Evolutionary conservation across 805 yeast species (phyloP).

Genomic region (Saccharomycopsis microspora): DNA sequence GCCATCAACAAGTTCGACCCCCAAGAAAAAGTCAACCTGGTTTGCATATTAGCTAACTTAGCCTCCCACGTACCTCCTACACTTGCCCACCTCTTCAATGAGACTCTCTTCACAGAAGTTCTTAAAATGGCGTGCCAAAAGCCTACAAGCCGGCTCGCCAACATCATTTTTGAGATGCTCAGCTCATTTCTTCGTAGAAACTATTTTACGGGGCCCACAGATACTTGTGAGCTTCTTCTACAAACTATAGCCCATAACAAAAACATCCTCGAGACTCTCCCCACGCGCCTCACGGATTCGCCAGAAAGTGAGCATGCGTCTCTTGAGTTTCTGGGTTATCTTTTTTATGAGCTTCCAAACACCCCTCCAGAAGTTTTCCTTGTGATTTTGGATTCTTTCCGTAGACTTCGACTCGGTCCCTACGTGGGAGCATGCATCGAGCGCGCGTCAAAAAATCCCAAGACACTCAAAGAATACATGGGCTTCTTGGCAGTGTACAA

Average conservation of each 20-base stretch:
- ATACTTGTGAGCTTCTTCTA: too few relatives aligned
- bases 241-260: too few relatives aligned
- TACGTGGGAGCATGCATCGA: conserved; percentile 16
- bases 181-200: neutral
- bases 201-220: too few relatives aligned
- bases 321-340: conserved; percentile 3
- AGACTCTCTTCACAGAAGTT: conserved; percentile 28
- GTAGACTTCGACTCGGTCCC: conserved; percentile 14
- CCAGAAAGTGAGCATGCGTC: neutral
- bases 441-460: conserved; percentile 4
- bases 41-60: conserved; percentile 41
- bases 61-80: conserved; percentile 34
- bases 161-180: conserved; percentile 31
- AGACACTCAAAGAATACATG: neutral
- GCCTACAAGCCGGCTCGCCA: conserved; percentile 34
- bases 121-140: conserved; percentile 31
- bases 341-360: neutral
- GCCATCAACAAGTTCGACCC: conserved; percentile 33
- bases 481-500: neutral
- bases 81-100: conserved; percentile 28
- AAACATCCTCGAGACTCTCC: conserved; percentile 3
- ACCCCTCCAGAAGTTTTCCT: neutral
- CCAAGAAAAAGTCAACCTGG: conserved; percentile 39
- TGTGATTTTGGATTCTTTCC: neutral
- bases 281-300: neutral